phyloP scores from a whole-genome alignment of 2,329 filamentous ascomycete species.

The Verticillium nubilum region DNA sequence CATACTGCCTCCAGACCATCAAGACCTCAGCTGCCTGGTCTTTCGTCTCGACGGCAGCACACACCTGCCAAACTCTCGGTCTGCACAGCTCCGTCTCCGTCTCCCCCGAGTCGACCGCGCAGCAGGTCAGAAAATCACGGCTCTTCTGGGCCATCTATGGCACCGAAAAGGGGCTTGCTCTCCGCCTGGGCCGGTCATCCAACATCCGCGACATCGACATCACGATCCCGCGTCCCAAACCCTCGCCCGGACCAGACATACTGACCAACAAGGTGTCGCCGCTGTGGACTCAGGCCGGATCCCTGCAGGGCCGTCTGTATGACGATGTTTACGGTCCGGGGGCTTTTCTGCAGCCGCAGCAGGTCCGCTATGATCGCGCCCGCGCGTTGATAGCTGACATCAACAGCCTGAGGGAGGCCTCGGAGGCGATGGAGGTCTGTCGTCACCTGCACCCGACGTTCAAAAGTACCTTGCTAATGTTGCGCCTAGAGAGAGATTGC shows the following conservation, averaged over 20 bases:
- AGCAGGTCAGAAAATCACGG: slow-evolving; percentile 5
- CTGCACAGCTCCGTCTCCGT: slow-evolving; percentile 13
- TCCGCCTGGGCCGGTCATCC: slow-evolving; percentile 19
- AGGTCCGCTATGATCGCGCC: slow-evolving; percentile 12
- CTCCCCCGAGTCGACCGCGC: slow-evolving; percentile 4
- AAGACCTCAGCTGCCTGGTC: slow-evolving; percentile 16
- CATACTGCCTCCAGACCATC: slow-evolving; percentile 14
- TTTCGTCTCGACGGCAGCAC: slow-evolving; percentile 14
- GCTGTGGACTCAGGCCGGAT: slow-evolving; percentile 11
- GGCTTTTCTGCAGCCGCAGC: slow-evolving; percentile 13
- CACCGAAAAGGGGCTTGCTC: slow-evolving; percentile 17
- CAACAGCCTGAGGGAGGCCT: background rate
- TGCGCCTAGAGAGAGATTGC: background rate
- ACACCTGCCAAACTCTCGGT: slow-evolving; percentile 14
- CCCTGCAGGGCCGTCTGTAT: slow-evolving; percentile 17
- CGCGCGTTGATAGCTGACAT: slow-evolving; percentile 12
- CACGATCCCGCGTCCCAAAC: slow-evolving; percentile 11
- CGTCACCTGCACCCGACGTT: background rate
- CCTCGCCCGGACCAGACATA: background rate
- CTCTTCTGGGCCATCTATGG: slow-evolving; percentile 21
- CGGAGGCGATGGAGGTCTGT: slow-evolving; percentile 1
- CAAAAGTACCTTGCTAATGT: background rate
- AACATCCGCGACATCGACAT: slow-evolving; percentile 20
- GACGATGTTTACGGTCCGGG: slow-evolving; percentile 20
- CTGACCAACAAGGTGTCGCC: slow-evolving; percentile 4